Percentiles rank a stretch among this genome's conserved stretches.
Conservation (phyloP, 306 rosid genomes). For the Cicer arietinum region DNA sequence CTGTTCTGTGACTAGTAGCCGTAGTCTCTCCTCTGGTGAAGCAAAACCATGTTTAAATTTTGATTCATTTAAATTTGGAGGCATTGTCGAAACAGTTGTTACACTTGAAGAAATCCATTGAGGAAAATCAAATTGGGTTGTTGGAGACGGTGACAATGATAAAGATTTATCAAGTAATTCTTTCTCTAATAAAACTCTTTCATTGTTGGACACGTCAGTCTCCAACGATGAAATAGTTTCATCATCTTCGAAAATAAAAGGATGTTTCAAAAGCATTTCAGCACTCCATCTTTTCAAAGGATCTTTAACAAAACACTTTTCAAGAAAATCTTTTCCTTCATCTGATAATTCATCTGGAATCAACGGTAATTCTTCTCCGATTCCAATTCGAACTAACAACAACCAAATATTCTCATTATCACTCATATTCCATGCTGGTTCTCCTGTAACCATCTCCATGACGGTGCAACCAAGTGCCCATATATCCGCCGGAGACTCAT, state of each 20-base stretch:
- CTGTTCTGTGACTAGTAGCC: slow-evolving; percentile 42
- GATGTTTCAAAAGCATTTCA: slow-evolving; percentile 73
- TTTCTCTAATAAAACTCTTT: slow-evolving; percentile 27
- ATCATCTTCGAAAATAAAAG: slow-evolving; percentile 43
- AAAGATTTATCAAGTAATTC: background rate
- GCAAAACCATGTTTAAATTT: background rate
- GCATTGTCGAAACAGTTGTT: too few relatives aligned
- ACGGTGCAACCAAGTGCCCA: slow-evolving; percentile 87
- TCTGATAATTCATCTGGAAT: slow-evolving; percentile 65
- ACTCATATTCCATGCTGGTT: slow-evolving; percentile 59
- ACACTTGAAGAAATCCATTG: slow-evolving; percentile 53
- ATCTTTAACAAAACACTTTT: slow-evolving; percentile 73
- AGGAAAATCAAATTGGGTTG: slow-evolving; percentile 65
- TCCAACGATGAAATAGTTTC: too few relatives aligned
- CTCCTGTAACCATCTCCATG: slow-evolving; percentile 77
- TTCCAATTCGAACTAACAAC: slow-evolving; percentile 64
- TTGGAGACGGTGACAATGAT: slow-evolving; percentile 46
- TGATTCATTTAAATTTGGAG: slow-evolving; percentile 30
- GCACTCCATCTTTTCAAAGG: slow-evolving; percentile 75
- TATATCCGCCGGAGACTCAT: slow-evolving; percentile 64
- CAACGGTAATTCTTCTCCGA: slow-evolving; percentile 61
- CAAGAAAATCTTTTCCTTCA: slow-evolving; percentile 68
- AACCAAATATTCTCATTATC: slow-evolving; percentile 41
- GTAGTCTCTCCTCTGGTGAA: slow-evolving; percentile 50
- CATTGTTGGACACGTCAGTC: background rate